Evolutionary conservation across 2,329 filamentous ascomycete genomes (phyloP).

Genomic region (Trichophyton simii): DNA sequence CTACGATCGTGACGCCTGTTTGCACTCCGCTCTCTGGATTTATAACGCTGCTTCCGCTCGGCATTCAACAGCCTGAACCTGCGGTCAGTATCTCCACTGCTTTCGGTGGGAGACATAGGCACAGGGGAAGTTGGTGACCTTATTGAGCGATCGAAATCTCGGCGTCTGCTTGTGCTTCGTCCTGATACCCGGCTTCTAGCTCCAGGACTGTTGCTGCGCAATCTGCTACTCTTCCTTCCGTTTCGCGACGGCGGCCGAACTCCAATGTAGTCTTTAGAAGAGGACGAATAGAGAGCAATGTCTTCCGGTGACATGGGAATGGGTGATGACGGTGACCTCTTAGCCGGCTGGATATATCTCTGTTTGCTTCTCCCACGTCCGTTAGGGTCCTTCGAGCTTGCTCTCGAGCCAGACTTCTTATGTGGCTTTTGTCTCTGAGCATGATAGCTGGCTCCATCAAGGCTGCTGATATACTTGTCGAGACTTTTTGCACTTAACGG

Average conservation of each 20-base stretch:
- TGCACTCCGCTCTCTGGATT: constrained; percentile 36
- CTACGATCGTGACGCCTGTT: constrained; percentile 34
- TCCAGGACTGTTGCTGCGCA: constrained; percentile 27
- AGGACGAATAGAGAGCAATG: constrained; percentile 35
- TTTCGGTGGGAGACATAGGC: constrained; percentile 52
- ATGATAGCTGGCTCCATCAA: constrained; percentile 63
- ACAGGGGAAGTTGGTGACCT: constrained; percentile 71
- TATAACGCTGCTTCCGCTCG: constrained; percentile 33
- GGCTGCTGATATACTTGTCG: constrained; percentile 74
- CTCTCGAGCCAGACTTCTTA: constrained; percentile 41
- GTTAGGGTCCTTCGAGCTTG: constrained; percentile 48
- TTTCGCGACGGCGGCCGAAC: constrained; percentile 13
- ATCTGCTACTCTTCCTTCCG: constrained; percentile 31
- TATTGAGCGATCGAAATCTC: constrained; percentile 45
- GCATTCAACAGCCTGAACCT: constrained; percentile 32
- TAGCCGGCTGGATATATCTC: constrained; percentile 60
- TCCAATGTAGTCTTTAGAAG: constrained; percentile 1
- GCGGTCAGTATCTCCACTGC: constrained; percentile 49
- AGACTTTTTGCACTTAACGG: constrained; percentile 53
- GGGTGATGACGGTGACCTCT: constrained; percentile 81
- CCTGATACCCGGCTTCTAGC: constrained; percentile 17
- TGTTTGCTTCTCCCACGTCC: constrained; percentile 51
- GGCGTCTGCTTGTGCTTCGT: constrained; percentile 50
- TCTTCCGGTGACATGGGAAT: constrained; percentile 92
- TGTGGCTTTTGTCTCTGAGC: constrained; percentile 40